Evolutionary conservation across 495 filamentous ascomycete species (phyloP), one percentile per base, ranked within the genome.

Genomic region (Aspergillus hancockii): DNA sequence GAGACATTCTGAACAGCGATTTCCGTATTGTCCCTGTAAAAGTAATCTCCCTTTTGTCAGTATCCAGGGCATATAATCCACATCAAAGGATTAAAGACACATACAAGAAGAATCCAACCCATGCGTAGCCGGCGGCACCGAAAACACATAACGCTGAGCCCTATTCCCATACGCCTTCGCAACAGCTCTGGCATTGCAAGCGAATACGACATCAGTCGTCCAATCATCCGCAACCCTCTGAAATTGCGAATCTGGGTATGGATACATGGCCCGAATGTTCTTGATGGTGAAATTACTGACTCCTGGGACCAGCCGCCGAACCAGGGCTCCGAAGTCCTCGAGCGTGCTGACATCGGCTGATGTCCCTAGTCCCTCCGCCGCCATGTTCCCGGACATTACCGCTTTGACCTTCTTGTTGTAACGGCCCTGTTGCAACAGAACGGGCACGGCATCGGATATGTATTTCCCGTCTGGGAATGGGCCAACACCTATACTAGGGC

Each of bases 61-160:
- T 36, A 36, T 36, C 6, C 13, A 12, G 8, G 2, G 4, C 34
- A 36, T 12, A n/a, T 31, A 2, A 22, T 21, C 8, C 1, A 7
- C 9, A 9, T 3, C 41, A 21, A 45, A 49, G 46, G 34, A 40
- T 5, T 9, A 21, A 54, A 22, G 12, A 3, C 3, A 16, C 51
- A 18, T 54, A 54, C 51, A 54, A 18, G 34, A 32, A 5, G 84
- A 82, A 18, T 85, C 85, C 1, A 78, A 49, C 12, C 84, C 83
- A 40, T 73, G 50, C 0, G 62, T 65, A 10, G 72, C 83, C 0
- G 85, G 81, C 23, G 78, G 75, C 52, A 86, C 72, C 52, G 73
- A 74, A 68, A 87, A 88, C 16, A 77, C 64, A 66, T 87, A 88
- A 10, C 71, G 63, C 59, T 77, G 82, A 5, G 79, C 77, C 34